phyloP scores from a whole-genome alignment of 1,284 basidiomycete genomes.

The Moesziomyces globuligerus region DNA sequence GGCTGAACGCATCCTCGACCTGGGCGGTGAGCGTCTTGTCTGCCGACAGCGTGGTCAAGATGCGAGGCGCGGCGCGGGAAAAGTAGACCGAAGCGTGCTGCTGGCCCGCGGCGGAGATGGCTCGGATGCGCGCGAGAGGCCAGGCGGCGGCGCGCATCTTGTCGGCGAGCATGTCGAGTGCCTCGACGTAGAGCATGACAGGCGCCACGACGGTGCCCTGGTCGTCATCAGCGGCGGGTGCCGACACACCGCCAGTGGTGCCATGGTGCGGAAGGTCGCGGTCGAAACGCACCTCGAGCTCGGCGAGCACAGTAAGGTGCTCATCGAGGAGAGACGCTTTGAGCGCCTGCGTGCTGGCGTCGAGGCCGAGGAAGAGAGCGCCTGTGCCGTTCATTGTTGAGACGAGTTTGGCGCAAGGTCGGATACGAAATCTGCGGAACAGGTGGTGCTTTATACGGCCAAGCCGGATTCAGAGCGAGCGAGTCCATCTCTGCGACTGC shows the following conservation, averaged over 20 bases:
- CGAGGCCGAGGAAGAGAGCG: slow-evolving; percentile 81
- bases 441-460: no score
- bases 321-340: slow-evolving; percentile 76
- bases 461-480: not conserved
- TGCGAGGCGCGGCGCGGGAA: slow-evolving; percentile 73
- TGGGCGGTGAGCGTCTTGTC: slow-evolving; percentile 71
- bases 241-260: slow-evolving; percentile 72
- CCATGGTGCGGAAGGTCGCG: slow-evolving; percentile 78
- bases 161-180: slow-evolving; percentile 80
- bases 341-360: slow-evolving; percentile 86
- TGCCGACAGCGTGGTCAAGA: slow-evolving; percentile 74
- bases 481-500: not conserved
- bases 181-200: slow-evolving; percentile 83
- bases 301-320: slow-evolving; percentile 75
- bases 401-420: not conserved
- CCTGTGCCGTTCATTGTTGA: slow-evolving; percentile 11
- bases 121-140: slow-evolving; percentile 73
- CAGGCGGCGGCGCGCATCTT: slow-evolving; percentile 75
- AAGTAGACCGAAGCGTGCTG: slow-evolving; percentile 94
- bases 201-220: slow-evolving; percentile 76
- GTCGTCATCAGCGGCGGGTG: slow-evolving; percentile 17
- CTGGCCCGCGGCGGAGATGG: slow-evolving; percentile 82
- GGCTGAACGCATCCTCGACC: slow-evolving; percentile 75
- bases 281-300: slow-evolving; percentile 82
- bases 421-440: not conserved